Evolutionary conservation across 2,329 filamentous ascomycete genomes (phyloP).

Genomic region (Coniella lustricola): DNA sequence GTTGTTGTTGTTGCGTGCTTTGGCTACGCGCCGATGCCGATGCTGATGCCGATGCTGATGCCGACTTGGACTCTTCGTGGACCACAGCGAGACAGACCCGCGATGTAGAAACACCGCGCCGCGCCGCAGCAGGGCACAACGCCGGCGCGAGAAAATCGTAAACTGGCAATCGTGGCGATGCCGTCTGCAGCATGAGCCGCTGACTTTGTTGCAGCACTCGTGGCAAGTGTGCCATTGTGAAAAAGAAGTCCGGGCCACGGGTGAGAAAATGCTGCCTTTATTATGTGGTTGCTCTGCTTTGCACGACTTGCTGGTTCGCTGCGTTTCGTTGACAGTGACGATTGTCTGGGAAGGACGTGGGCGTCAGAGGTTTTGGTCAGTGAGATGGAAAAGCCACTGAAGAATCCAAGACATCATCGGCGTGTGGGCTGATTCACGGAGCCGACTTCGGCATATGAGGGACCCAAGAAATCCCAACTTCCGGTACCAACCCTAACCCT

Average conservation of each 20-base stretch:
- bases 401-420: constrained; percentile 10
- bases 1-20: neutral
- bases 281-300: no score
- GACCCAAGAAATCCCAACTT: neutral
- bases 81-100: constrained; percentile 13
- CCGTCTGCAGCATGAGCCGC: constrained; percentile 13
- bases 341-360: no score
- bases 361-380: no score
- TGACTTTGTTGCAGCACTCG: constrained; percentile 17
- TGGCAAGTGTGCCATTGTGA: constrained; percentile 20
- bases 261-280: no score
- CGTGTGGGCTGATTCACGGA: constrained; percentile 5
- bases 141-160: constrained; percentile 34
- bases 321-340: neutral
- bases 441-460: constrained; percentile 2
- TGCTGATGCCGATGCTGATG: no score
- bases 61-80: constrained; percentile 1
- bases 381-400: no score
- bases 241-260: no score
- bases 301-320: no score
- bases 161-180: constrained; percentile 19
- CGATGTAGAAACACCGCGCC: constrained; percentile 15
- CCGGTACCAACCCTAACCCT: constrained; percentile 2
- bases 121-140: constrained; percentile 21
- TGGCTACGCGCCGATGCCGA: neutral